phyloP scores from a whole-genome alignment of 345 rosid genomes.

The Eucalyptus caleyi region DNA sequence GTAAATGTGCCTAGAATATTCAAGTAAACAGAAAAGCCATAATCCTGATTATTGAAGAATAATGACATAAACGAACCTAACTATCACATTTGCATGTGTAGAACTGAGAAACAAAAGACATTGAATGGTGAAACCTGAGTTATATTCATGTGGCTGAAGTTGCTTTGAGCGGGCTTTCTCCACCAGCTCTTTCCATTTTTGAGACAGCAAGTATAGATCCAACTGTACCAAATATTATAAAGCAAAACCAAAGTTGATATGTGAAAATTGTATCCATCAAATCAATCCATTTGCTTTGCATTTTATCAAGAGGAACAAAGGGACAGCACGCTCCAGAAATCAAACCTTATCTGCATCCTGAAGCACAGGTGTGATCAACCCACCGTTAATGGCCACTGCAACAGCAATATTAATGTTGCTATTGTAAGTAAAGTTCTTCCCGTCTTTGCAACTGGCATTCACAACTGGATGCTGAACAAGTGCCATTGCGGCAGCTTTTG shows the following conservation, averaged over 20 bases:
- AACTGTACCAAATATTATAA: constrained; percentile 27
- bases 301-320: neutral
- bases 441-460: constrained; percentile 80
- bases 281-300: neutral
- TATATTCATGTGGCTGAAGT: constrained; percentile 90
- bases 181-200: constrained; percentile 95
- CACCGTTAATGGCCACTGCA: constrained; percentile 92
- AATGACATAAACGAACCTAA: neutral
- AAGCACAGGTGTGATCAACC: constrained; percentile 93
- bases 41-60: neutral
- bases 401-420: constrained; percentile 73
- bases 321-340: neutral
- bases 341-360: constrained; percentile 92
- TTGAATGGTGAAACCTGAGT: constrained; percentile 45
- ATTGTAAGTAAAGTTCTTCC: constrained; percentile 70
- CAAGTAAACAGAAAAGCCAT: neutral
- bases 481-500: constrained; percentile 95
- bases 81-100: neutral
- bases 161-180: constrained; percentile 83
- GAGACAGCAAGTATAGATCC: constrained; percentile 82
- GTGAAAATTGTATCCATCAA: neutral
- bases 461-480: constrained; percentile 90
- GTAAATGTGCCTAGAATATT: constrained; percentile 76
- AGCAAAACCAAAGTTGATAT: neutral
- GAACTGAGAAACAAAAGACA: neutral